Evolutionary conservation across 108 stramenopile genomes (phyloP), one percentile per base, ranked within the genome.

Genomic region (Schizochytrium sp.): DNA sequence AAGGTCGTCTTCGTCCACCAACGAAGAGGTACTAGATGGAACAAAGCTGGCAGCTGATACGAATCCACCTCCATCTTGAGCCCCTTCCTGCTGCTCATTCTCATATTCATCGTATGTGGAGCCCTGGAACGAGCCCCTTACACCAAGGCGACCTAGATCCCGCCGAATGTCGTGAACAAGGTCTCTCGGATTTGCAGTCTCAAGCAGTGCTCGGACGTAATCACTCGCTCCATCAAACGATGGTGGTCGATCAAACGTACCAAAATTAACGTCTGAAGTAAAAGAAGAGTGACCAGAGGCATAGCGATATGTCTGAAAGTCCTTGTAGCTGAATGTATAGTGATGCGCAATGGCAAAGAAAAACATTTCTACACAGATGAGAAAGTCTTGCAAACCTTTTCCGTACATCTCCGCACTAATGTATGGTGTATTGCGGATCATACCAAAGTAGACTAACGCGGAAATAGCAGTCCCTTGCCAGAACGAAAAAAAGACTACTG

Each of bases 401-500:
- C 96, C 96, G 3, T 83, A 83, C 64, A 97, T 95, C 13, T 97
- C 96, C 4, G 94, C 95, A 57, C 95, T 94, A 90, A 88, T 41
- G 87, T 44, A 53, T n/a, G 44, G 49, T 1, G 72, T 76, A 44
- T 17, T 28, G 50, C 44, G 50, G 49, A 89, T 72, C 40, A 12
- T 15, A 0, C 69, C 88, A 46, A 46, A 46, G 7, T 87, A 88
- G 3, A 88, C 89, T 76, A 98, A 69, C 46, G 95, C 96, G 42
- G 94, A 94, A 69, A 99, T 96, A 38, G 92, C 89, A 12, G 98
- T 95, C 15, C 96, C 93, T 92, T 99, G 98, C 98, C 97, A 98
- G 95, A 96, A 99, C 1, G 97, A 97, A 88, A 98, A 97, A 92
- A 99, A 99, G 4, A 99, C 95, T n/a, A 99, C 97, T 28, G 96